Percentiles rank a stretch among this genome's conserved stretches.
Evolutionary conservation across 2,329 filamentous ascomycete species (phyloP).

Genomic region (Pezicula carpinea): DNA sequence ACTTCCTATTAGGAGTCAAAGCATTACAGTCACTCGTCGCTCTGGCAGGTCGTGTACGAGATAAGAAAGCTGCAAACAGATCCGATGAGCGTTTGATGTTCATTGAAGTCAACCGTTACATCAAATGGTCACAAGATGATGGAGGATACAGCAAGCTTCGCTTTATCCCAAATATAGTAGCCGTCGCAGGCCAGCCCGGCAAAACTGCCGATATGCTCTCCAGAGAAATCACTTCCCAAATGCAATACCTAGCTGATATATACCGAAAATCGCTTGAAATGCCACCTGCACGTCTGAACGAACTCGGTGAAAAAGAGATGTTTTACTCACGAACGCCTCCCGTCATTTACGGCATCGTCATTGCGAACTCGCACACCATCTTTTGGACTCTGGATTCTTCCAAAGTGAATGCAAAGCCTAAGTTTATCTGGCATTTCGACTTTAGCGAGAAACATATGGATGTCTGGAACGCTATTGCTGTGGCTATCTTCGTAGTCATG

Average conservation of each 20-base stretch:
- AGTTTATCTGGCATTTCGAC: constrained; percentile 25
- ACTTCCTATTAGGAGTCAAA: constrained; percentile 6
- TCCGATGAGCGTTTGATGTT: constrained; percentile 23
- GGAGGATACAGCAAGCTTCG: constrained; percentile 23
- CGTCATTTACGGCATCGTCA: constrained; percentile 30
- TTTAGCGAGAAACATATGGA: constrained; percentile 23
- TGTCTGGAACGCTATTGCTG: constrained; percentile 31
- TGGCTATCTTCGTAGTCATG: constrained; percentile 26
- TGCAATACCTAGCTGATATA: constrained; percentile 22
- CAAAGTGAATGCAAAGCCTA: constrained; percentile 18
- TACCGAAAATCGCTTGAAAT: constrained; percentile 20
- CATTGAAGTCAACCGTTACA: constrained; percentile 25
- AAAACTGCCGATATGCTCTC: constrained; percentile 16
- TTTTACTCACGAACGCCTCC: constrained; percentile 21
- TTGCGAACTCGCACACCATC: constrained; percentile 21
- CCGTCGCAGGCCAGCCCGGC: constrained; percentile 14
- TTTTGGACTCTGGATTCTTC: constrained; percentile 28
- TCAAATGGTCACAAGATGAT: constrained; percentile 30
- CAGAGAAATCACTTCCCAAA: constrained; percentile 19
- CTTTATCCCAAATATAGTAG: constrained; percentile 25
- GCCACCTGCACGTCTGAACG: constrained; percentile 11
- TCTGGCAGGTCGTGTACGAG: constrained; percentile 22
- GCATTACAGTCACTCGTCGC: constrained; percentile 24
- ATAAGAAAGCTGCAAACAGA: constrained; percentile 8
- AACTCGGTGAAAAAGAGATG: constrained; percentile 15